Conservation (phyloP, 2,329 filamentous ascomycete genomes). For the Aureobasidium sp. region DNA sequence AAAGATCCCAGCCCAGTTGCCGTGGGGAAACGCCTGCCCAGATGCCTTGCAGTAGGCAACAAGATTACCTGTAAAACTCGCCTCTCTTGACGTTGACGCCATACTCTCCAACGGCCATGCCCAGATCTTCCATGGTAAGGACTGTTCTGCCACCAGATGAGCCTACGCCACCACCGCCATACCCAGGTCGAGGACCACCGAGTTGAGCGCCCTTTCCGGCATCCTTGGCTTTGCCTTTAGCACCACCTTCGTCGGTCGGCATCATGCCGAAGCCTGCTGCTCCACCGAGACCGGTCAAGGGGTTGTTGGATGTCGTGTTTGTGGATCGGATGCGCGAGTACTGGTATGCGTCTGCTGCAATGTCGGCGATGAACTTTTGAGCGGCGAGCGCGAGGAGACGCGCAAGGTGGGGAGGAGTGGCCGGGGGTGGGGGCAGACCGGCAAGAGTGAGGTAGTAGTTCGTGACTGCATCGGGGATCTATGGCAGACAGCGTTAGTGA, state of each 20-base stretch:
- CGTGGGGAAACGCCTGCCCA: neutral
- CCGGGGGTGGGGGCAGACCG: slow-evolving; percentile 84
- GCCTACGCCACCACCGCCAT: slow-evolving; percentile 81
- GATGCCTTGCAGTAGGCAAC: neutral
- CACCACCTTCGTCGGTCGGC: slow-evolving; percentile 44
- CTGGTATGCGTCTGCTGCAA: slow-evolving; percentile 95
- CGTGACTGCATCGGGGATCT: slow-evolving; percentile 97
- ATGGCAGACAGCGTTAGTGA: neutral
- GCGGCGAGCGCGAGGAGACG: slow-evolving; percentile 94
- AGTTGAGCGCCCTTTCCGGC: slow-evolving; percentile 36
- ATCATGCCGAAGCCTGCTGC: slow-evolving; percentile 63
- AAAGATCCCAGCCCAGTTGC: neutral
- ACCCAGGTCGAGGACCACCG: slow-evolving; percentile 44
- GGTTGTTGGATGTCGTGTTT: slow-evolving; percentile 83
- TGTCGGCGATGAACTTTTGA: slow-evolving; percentile 97
- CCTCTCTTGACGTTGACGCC: slow-evolving; percentile 95
- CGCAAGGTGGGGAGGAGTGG: slow-evolving; percentile 82
- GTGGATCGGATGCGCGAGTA: slow-evolving; percentile 94
- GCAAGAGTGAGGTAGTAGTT: slow-evolving; percentile 97
- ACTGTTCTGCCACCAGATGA: slow-evolving; percentile 87
- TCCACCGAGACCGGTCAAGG: slow-evolving; percentile 77
- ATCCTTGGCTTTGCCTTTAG: slow-evolving; percentile 39
- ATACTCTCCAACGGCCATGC: slow-evolving; percentile 97
- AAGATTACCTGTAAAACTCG: slow-evolving; percentile 81
- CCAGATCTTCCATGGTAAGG: slow-evolving; percentile 95